Base-by-base conservation (phyloP, 202 grass and related monocot species). In the Thinopyrum obtusiflorum region DNA sequence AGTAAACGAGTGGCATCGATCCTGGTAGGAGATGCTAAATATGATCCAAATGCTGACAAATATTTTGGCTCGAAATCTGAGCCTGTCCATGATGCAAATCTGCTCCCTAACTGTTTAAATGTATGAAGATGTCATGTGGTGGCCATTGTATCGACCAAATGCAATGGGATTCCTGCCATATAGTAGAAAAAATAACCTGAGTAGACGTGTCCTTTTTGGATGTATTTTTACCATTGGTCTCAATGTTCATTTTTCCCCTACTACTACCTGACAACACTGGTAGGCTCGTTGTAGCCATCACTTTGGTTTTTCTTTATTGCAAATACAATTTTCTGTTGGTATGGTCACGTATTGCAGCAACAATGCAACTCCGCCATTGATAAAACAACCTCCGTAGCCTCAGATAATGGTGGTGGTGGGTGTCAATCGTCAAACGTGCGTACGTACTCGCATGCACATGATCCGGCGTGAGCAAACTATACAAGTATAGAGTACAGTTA, bases 351-450 rank as follows among this genome's bases (percentile, higher is more conserved):
- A 53, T 0, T 0, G 15, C 15, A 53, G 49, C 49, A 53, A 53
- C 15, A 18, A 53, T 53, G 15, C 49, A 53, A 53, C 61, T 33
- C 80, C 33, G 35, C 9, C 42, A 42, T 15, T 59, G 29, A 68
- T 61, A 27, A 46, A 18, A 11, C 6, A 46, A 14, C 42, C 4
- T 15, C 4, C 77, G 12, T 13, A 26, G 21, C 24, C 26, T 20
- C 5, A 25, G 2, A 6, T 25, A 67, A 32, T 11, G 21, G 46
- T 46, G 42, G 42, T 6, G 11, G 17, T 20, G 12, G 4, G 23
- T 44, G 11, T 51, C 79, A 46, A 17, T 68, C 62, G 39, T 26
- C 6, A 70, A 83, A 83, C 36, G 72, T 82, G 64, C 47, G 25
- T 39, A 11, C 47, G 25, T 39, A 11, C 24, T 25, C 79, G 77